phyloP scores from a whole-genome alignment of 176 grass and related monocot species.

The Aegilops sharonensis region DNA sequence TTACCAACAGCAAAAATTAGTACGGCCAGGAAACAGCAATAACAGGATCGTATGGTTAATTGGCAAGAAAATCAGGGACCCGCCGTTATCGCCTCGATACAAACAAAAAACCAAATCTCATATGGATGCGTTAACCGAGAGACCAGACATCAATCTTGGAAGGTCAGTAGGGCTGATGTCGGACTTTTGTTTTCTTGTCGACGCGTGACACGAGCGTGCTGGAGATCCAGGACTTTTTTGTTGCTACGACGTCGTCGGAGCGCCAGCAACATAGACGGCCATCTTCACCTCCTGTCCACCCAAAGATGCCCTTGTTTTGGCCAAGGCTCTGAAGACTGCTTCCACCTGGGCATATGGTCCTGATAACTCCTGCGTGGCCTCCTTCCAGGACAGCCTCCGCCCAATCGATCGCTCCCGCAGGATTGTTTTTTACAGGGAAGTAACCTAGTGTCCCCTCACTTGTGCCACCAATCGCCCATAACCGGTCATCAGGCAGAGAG shows the following conservation, averaged over 20 bases:
- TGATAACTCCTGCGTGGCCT: constrained; percentile 75
- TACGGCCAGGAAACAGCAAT: neutral
- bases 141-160: neutral
- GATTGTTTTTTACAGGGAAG: constrained; percentile 62
- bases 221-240: constrained; percentile 74
- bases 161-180: constrained; percentile 71
- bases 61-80: neutral
- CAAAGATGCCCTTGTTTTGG: constrained; percentile 60
- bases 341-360: constrained; percentile 54
- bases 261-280: constrained; percentile 86
- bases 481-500: constrained; percentile 52
- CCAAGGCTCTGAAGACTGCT: constrained; percentile 32
- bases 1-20: no score
- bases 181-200: constrained; percentile 45
- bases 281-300: constrained; percentile 95
- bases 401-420: constrained; percentile 26
- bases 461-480: constrained; percentile 82
- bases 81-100: no score
- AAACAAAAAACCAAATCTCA: neutral
- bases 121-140: neutral
- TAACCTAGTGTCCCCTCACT: constrained; percentile 70
- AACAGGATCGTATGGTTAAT: neutral
- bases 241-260: constrained; percentile 40
- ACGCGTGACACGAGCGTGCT: constrained; percentile 42
- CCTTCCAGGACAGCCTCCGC: constrained; percentile 80